Conservation (phyloP, 768 basidiomycete genomes). For the Panellus pusillus region DNA sequence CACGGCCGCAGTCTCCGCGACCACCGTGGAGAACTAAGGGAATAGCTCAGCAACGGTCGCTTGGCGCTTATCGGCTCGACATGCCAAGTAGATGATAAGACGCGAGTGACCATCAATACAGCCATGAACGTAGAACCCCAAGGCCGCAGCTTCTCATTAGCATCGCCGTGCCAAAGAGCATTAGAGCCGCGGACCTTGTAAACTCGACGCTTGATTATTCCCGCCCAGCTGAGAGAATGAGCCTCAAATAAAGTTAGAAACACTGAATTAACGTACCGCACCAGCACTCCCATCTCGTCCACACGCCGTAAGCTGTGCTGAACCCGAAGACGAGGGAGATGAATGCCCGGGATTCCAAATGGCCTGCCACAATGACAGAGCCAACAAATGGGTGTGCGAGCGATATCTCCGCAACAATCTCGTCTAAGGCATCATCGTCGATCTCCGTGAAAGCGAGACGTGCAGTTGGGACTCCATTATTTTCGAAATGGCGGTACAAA, state of each 20-base stretch:
- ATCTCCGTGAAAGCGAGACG: conserved; percentile 3
- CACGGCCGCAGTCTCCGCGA: no score
- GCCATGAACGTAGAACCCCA: conserved; percentile 32
- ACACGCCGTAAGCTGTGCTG: conserved; percentile 23
- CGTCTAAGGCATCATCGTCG: conserved; percentile 3
- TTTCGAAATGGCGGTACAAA: conserved; percentile 1
- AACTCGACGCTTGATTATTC: conserved; percentile 13
- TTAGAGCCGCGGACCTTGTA: conserved; percentile 25
- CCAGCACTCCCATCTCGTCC: conserved; percentile 25
- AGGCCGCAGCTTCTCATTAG: conserved; percentile 28
- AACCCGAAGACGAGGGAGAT: conserved; percentile 23
- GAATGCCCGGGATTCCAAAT: conserved; percentile 23
- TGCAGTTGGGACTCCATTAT: neutral
- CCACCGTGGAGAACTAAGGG: no score
- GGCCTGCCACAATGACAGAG: conserved; percentile 24
- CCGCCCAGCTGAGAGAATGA: conserved; percentile 10
- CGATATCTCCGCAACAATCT: conserved; percentile 3
- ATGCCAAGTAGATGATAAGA: conserved; percentile 5
- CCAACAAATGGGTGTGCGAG: conserved; percentile 22
- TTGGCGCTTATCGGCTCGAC: conserved; percentile 9
- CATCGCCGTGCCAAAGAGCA: conserved; percentile 27
- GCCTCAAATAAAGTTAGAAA: neutral
- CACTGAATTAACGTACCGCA: neutral
- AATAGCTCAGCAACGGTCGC: conserved; percentile 10
- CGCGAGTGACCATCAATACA: conserved; percentile 29